Evolutionary conservation across 768 basidiomycete genomes (phyloP), one percentile per base, ranked within the genome.

Genomic region (Leccinum subgranulosum): DNA sequence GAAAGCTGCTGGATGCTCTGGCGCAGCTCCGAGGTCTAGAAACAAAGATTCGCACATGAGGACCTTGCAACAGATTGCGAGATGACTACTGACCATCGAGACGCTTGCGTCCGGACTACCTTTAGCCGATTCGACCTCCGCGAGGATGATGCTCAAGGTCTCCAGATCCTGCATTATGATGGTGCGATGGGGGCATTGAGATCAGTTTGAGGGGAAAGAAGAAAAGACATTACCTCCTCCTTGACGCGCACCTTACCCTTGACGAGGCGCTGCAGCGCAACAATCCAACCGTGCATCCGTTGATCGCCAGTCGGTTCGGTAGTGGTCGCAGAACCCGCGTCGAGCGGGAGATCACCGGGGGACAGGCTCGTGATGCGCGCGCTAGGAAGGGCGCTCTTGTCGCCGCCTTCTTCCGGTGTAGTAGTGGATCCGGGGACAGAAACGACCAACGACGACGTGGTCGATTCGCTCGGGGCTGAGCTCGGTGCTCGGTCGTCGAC

Each of bases 41-140:
- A 2, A 10, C 21, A 14, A 17, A 15, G 23, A 27, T 33, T 31
- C 39, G 15, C 0, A 15, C 21, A 23, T 61, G 49, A 56, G 43
- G 31, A 19, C 46, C 25, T n/a, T 45, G 25, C 15, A 28, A 21
- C 0, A 5, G 7, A 48, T 34, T 4, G 28, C 28, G 17, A 19
- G 15, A 46, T 27, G n/a, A 14, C 11, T 36, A 64, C 70, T 49
- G 15, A 73, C 71, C 60, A 34, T 17, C 17, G 53, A 21, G 39
- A 29, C 10, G 25, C 21, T 53, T 7, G 29, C 49, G 33, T 64
- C 56, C 12, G 66, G 49, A 17, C 23, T 29, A 4, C 51, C 59
- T 39, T 61, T 68, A 11, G 59, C 41, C 9, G 71, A 72, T 31
- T 73, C 72, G 49, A 72, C 67, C 52, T 73, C 66, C 4, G 70